A percentile compares a stretch with the other conserved stretches of the same genome.
Conservation (phyloP, 345 rosid species). For the Eucalyptus cladocalyx region DNA sequence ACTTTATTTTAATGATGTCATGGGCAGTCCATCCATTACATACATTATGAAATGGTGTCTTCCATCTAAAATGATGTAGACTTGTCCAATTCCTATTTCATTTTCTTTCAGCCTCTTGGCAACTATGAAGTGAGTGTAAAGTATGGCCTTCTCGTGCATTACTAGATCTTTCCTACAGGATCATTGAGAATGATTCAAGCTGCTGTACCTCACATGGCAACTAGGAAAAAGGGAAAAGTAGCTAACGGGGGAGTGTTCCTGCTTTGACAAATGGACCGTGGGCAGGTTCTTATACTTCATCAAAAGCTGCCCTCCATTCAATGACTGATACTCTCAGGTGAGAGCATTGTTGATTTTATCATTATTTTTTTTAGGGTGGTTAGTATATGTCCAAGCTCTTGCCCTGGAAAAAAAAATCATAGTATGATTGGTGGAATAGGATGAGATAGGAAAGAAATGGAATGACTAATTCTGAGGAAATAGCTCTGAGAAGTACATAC, state of each 20-base stretch:
- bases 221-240: constrained; percentile 63
- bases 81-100: neutral
- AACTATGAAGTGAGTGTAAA: neutral
- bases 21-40: no score
- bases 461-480: neutral
- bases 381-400: neutral
- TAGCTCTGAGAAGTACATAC: neutral
- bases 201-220: constrained; percentile 85
- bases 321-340: constrained; percentile 77
- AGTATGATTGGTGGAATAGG: neutral
- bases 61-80: no score
- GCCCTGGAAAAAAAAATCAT: neutral
- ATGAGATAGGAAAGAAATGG: neutral
- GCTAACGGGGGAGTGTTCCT: constrained; percentile 62
- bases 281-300: constrained; percentile 73
- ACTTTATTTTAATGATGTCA: no score
- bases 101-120: neutral
- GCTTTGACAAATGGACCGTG: constrained; percentile 63
- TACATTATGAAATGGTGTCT: no score
- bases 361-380: neutral
- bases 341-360: neutral
- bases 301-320: constrained; percentile 85
- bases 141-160: neutral
- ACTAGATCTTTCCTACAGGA: constrained; percentile 16
- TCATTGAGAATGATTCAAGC: constrained; percentile 81